These are phyloP conservation scores for Metschnikowia sp. DNA, from an alignment of 805 yeast genomes.

Conservation along the genomic window DNA sequence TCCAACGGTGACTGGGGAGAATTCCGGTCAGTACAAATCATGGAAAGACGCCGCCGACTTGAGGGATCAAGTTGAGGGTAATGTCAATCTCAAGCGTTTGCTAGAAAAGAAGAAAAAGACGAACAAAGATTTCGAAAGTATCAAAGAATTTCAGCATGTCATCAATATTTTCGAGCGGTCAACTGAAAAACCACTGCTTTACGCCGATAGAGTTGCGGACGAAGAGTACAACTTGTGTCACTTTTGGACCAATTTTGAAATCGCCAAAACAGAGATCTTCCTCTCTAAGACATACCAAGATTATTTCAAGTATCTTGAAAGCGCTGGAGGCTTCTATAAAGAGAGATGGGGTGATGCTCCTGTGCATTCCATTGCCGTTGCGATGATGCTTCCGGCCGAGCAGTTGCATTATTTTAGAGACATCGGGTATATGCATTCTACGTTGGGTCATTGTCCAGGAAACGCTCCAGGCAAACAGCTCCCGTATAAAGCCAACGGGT, in stretches of 20 bases:
- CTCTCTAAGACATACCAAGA: slow-evolving; percentile 58
- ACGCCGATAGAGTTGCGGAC: slow-evolving; percentile 58
- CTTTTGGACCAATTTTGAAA: slow-evolving; percentile 93
- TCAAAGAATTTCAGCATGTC: slow-evolving; percentile 24
- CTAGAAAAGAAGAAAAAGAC: slow-evolving; percentile 21
- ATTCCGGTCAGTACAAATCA: slow-evolving; percentile 22
- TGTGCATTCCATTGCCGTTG: slow-evolving; percentile 82
- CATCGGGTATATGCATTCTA: slow-evolving; percentile 83
- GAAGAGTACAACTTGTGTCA: slow-evolving; percentile 78
- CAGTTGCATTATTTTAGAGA: slow-evolving; percentile 91
- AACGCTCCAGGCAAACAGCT: slow-evolving; percentile 36
- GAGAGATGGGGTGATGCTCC: slow-evolving; percentile 99
- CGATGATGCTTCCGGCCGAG: slow-evolving; percentile 61
- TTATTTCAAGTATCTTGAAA: slow-evolving; percentile 68
- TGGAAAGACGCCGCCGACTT: slow-evolving; percentile 21
- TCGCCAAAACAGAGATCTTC: slow-evolving; percentile 79
- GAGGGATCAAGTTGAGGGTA: slow-evolving; percentile 26
- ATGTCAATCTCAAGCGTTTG: slow-evolving; percentile 24
- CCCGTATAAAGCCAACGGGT: slow-evolving; percentile 24
- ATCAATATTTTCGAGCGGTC: slow-evolving; percentile 38
- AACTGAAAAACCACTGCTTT: slow-evolving; percentile 23
- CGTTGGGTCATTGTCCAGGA: slow-evolving; percentile 80
- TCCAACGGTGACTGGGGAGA: slow-evolving; percentile 22
- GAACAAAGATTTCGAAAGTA: slow-evolving; percentile 19
- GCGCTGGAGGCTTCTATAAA: slow-evolving; percentile 75